Evolutionary conservation across 2,329 filamentous ascomycete genomes (phyloP).

Genomic region (Colletotrichum neosansevieriae): DNA sequence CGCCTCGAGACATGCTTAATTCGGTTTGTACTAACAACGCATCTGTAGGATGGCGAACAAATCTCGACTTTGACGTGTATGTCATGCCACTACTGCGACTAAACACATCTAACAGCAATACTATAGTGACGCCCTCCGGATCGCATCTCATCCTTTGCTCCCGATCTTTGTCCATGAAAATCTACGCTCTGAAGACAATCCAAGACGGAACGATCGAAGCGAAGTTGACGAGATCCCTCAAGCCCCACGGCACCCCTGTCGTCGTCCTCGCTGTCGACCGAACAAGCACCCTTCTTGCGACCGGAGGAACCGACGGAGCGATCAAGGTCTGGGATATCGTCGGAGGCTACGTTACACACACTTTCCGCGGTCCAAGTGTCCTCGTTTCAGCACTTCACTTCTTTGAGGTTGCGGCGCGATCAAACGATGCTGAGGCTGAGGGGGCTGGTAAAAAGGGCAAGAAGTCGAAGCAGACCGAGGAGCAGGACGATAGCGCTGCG

Average conservation of each 20-base stretch:
- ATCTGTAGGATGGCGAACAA: slow-evolving; percentile 76
- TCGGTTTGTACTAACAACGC: slow-evolving; percentile 42
- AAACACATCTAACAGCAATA: slow-evolving; percentile 38
- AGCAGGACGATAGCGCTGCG: slow-evolving; percentile 52
- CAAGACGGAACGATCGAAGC: slow-evolving; percentile 70
- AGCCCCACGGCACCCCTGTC: slow-evolving; percentile 91
- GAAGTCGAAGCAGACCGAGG: slow-evolving; percentile 57
- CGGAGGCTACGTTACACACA: slow-evolving; percentile 92
- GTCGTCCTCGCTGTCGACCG: slow-evolving; percentile 87
- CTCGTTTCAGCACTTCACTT: slow-evolving; percentile 92
- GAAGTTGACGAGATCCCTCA: slow-evolving; percentile 82
- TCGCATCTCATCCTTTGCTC: slow-evolving; percentile 93
- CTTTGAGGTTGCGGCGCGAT: slow-evolving; percentile 76
- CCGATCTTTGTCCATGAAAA: slow-evolving; percentile 94
- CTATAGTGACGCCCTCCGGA: slow-evolving; percentile 83
- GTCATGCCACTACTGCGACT: slow-evolving; percentile 2
- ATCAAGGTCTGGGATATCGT: slow-evolving; percentile 98
- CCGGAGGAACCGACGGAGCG: slow-evolving; percentile 90
- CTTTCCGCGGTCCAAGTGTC: slow-evolving; percentile 92
- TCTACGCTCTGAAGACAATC: slow-evolving; percentile 78
- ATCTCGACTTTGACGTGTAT: slow-evolving; percentile 70
- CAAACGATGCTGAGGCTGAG: slow-evolving; percentile 54
- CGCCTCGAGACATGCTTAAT: slow-evolving; percentile 29
- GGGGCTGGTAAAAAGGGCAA: slow-evolving; percentile 57
- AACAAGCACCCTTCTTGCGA: slow-evolving; percentile 90